A percentile compares a stretch with the other conserved stretches of the same genome.
phyloP scores from a whole-genome alignment of 805 yeast species.

The Lipomyces starkeyi region DNA sequence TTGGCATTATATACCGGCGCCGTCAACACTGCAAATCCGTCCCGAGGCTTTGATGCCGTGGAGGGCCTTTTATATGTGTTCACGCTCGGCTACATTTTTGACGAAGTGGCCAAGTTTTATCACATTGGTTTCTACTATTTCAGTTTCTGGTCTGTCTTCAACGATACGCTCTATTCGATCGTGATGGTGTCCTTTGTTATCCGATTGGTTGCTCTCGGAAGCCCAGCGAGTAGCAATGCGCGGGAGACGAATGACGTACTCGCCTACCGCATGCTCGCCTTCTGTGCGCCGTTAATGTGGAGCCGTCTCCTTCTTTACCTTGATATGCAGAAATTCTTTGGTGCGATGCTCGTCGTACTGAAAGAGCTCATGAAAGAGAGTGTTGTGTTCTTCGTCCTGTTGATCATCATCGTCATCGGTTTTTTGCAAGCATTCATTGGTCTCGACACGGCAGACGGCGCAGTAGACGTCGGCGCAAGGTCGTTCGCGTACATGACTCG shows the following conservation, averaged over 20 bases:
- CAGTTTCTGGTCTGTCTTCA: constrained; percentile 80
- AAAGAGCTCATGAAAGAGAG: constrained; percentile 89
- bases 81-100: constrained; percentile 68
- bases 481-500: constrained; percentile 69
- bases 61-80: constrained; percentile 67
- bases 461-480: constrained; percentile 70
- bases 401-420: constrained; percentile 73
- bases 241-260: constrained; percentile 53
- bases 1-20: constrained; percentile 65
- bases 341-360: constrained; percentile 84
- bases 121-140: constrained; percentile 73
- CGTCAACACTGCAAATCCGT: constrained; percentile 61
- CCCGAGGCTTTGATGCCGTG: constrained; percentile 48
- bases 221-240: constrained; percentile 26
- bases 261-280: constrained; percentile 70
- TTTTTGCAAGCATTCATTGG: constrained; percentile 88
- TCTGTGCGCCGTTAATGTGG: constrained; percentile 90
- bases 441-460: constrained; percentile 86
- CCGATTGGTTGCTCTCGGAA: constrained; percentile 53
- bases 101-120: constrained; percentile 72
- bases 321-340: constrained; percentile 82
- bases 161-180: constrained; percentile 68
- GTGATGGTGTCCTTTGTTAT: constrained; percentile 60
- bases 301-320: constrained; percentile 73
- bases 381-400: constrained; percentile 75